Evolutionary conservation across 352 stramenopile species (phyloP).

Genomic region (Phytophthora uliginosa): DNA sequence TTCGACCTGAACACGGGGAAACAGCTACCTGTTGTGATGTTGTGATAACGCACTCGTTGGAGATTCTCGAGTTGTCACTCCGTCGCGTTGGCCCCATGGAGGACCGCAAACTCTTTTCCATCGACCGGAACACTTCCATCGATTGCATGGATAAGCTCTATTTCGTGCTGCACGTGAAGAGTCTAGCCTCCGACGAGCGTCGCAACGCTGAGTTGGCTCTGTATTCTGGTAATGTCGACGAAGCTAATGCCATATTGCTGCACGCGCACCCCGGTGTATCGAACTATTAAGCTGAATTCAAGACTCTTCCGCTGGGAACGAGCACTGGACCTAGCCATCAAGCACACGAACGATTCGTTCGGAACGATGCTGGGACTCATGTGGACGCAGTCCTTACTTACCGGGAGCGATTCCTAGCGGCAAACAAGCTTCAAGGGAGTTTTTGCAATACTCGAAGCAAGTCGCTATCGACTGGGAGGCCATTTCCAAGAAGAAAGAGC

Average conservation of each 20-base stretch:
- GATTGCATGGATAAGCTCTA: conserved; percentile 95
- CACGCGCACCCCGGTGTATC: conserved; percentile 92
- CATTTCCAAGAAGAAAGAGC: conserved; percentile 92
- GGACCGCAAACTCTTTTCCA: conserved; percentile 90
- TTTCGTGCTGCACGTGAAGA: conserved; percentile 93
- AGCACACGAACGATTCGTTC: conserved; percentile 91
- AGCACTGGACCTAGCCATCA: conserved; percentile 90
- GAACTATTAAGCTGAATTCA: conserved; percentile 96
- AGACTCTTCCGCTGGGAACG: conserved; percentile 91
- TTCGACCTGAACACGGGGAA: conserved; percentile 92
- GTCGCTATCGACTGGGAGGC: conserved; percentile 92
- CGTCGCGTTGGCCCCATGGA: conserved; percentile 78
- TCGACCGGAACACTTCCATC: conserved; percentile 92
- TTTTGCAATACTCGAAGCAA: conserved; percentile 89
- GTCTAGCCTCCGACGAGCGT: conserved; percentile 83
- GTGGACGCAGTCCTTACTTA: conserved; percentile 94
- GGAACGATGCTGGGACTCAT: conserved; percentile 85
- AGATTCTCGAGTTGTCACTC: conserved; percentile 88
- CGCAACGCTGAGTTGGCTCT: conserved; percentile 91
- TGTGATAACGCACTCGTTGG: conserved; percentile 71
- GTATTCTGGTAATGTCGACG: conserved; percentile 87
- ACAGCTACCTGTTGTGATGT: conserved; percentile 64
- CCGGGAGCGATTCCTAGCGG: conserved; percentile 87
- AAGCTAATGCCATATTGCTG: conserved; percentile 94
- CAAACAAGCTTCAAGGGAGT: conserved; percentile 90